Conservation (phyloP, 2,329 filamentous ascomycete genomes). For the Colletotrichum ledebouriae region DNA sequence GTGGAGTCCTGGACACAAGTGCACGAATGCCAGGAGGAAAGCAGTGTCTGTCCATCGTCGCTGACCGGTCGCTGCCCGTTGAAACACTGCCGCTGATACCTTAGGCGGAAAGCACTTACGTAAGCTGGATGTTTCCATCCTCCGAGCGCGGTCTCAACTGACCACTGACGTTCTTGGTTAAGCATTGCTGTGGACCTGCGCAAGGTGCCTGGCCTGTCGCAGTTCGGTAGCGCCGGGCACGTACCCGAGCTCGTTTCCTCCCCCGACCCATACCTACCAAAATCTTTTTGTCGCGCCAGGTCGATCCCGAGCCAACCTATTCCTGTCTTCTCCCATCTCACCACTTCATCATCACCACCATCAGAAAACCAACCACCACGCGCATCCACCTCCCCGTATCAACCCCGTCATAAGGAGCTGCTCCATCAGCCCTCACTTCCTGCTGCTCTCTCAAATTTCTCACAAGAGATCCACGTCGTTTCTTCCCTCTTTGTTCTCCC, state of each 20-base stretch:
- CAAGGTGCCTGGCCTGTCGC: too few species aligned
- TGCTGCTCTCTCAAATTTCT: neutral
- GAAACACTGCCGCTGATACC: conserved; percentile 5
- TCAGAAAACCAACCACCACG: conserved; percentile 32
- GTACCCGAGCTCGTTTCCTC: conserved; percentile 11
- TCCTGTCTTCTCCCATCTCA: conserved; percentile 34
- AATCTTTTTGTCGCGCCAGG: conserved; percentile 41
- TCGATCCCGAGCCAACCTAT: conserved; percentile 28
- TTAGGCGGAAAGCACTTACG: conserved; percentile 3
- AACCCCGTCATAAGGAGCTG: conserved; percentile 25
- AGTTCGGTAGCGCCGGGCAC: conserved; percentile 3
- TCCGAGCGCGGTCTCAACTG: conserved; percentile 10
- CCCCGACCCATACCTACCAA: conserved; percentile 34
- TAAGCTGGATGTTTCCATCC: conserved; percentile 8
- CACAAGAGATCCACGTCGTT: conserved; percentile 8
- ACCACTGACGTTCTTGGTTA: conserved; percentile 15
- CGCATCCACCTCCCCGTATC: conserved; percentile 22
- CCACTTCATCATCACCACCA: conserved; percentile 35
- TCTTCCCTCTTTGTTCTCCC: conserved; percentile 28
- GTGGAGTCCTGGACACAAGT: neutral
- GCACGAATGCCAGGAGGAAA: neutral
- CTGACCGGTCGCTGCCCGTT: neutral
- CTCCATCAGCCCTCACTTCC: conserved; percentile 36
- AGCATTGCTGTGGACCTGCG: too few species aligned
- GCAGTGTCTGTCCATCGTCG: too few species aligned